Conservation (phyloP, 306 rosid genomes). For the Cucumis sativus region Cucumber_9930_V3 NC_026657.2:939001-939500, state of each 20-base stretch:
- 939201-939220: slow-evolving; percentile 71
- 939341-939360: slow-evolving; percentile 17
- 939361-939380: slow-evolving; percentile 89
- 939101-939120: slow-evolving; percentile 18
- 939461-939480: slow-evolving; percentile 15
- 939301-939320: slow-evolving; percentile 35
- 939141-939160: slow-evolving; percentile 55
- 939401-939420: slow-evolving; percentile 48
- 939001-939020: slow-evolving; percentile 57
- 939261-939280: slow-evolving; percentile 60
- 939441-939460: slow-evolving; percentile 21
- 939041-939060: slow-evolving; percentile 41
- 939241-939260: slow-evolving; percentile 81
- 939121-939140: slow-evolving; percentile 70
- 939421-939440: slow-evolving; percentile 39
- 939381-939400: slow-evolving; percentile 55
- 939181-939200: slow-evolving; percentile 64
- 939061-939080: slow-evolving; percentile 17
- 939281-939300: slow-evolving; percentile 19
- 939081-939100: slow-evolving; percentile 18
- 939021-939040: slow-evolving; percentile 45
- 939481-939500: slow-evolving; percentile 15
- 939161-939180: slow-evolving; percentile 55
- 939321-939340: slow-evolving; percentile 68
- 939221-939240: slow-evolving; percentile 87